These are phyloP conservation scores for Mycogone perniciosa DNA, from an alignment of 2,329 filamentous ascomycete genomes.

Conservation along the genomic window DNA sequence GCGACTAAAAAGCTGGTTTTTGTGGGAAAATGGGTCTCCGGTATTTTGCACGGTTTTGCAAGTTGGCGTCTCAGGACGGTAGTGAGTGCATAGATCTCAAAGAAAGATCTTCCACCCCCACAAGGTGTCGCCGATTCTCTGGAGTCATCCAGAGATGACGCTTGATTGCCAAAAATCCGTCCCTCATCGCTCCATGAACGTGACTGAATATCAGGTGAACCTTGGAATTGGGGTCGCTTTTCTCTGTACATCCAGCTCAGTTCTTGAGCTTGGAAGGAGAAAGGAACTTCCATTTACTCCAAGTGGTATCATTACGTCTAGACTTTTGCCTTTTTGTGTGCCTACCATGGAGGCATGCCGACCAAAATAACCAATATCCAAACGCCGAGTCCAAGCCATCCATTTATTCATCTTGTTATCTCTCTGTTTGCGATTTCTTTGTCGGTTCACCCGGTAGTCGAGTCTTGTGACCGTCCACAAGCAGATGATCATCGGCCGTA, in stretches of 20 bases:
- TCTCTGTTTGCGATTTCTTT: background rate
- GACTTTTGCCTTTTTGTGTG: background rate
- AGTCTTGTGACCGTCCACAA: conserved; percentile 41
- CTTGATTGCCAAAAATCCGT: conserved; percentile 77
- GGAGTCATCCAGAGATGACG: conserved; percentile 58
- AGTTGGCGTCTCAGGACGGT: conserved; percentile 52
- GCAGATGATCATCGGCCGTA: conserved; percentile 30
- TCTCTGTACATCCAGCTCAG: conserved; percentile 2
- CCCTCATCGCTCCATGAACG: conserved; percentile 21
- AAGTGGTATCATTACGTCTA: conserved; percentile 6
- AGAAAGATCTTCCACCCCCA: conserved; percentile 53
- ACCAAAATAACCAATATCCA: background rate
- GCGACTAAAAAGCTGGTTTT: conserved; percentile 30
- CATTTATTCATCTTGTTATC: background rate
- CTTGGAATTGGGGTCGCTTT: background rate
- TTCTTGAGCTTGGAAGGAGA: background rate
- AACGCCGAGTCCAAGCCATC: conserved; percentile 3
- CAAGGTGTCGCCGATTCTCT: conserved; percentile 88
- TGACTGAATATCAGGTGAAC: conserved; percentile 16
- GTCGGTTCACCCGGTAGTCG: conserved; percentile 11
- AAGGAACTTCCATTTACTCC: background rate
- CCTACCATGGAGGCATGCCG: conserved; percentile 1
- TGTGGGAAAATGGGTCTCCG: conserved; percentile 34
- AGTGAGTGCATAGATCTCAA: conserved; percentile 55
- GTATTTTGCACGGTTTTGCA: conserved; percentile 39